Conservation (phyloP, 345 rosid species). For the Citrus maxima region DNA sequence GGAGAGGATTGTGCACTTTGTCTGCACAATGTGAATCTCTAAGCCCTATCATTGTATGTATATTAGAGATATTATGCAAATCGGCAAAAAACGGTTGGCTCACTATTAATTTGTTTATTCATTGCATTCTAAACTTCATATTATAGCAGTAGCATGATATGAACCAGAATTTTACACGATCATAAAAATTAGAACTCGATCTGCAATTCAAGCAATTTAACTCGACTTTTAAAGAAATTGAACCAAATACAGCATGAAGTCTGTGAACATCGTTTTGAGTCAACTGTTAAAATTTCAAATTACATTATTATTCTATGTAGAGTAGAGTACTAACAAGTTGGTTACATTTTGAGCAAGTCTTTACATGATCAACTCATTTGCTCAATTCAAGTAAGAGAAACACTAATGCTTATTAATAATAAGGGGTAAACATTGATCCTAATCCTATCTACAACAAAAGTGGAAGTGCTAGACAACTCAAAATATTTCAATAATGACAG, state of each 20-base stretch:
- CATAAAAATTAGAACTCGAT: not conserved
- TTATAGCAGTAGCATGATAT: not conserved
- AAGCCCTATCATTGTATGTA: not conserved
- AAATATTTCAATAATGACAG: constrained; percentile 26
- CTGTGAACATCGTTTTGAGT: not conserved
- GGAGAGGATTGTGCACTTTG: constrained; percentile 17
- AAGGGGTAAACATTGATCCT: constrained; percentile 9
- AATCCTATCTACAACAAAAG: not conserved
- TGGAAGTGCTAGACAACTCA: constrained; percentile 5
- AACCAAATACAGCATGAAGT: not conserved
- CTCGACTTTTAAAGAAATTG: too few relatives aligned
- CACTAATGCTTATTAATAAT: not conserved
- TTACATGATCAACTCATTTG: too few relatives aligned
- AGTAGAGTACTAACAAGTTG: too few relatives aligned
- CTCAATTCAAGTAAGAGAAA: too few relatives aligned
- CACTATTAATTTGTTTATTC: not conserved
- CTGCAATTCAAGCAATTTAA: not conserved
- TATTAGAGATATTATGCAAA: not conserved
- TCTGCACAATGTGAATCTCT: constrained; percentile 12
- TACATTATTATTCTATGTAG: too few relatives aligned
- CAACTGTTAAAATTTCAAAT: too few relatives aligned
- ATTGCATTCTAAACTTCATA: not conserved
- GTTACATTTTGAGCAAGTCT: too few relatives aligned
- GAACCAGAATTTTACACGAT: too few relatives aligned
- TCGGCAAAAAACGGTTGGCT: not conserved